Percentiles rank a stretch among this genome's conserved stretches.
Evolutionary conservation across 192 early-diverging fungal species (phyloP).

Genomic region (Backusella psychrophila): DNA sequence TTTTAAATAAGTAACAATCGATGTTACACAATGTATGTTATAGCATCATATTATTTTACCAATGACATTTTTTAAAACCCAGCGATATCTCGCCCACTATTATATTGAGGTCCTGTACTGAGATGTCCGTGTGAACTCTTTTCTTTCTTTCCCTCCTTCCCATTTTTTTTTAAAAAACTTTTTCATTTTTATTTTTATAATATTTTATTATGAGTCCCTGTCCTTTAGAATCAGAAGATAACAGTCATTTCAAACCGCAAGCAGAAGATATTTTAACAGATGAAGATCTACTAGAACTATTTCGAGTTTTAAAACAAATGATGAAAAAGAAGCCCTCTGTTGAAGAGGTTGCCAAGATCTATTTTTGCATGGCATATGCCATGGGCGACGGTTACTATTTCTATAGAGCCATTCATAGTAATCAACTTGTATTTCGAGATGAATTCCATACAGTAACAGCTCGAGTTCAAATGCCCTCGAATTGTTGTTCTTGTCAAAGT

Average conservation of each 20-base stretch:
- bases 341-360: conserved; percentile 27
- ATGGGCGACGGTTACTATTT: conserved; percentile 25
- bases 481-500: neutral
- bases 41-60: neutral
- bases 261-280: conserved; percentile 36
- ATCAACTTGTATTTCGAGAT: conserved; percentile 21
- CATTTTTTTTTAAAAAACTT: neutral
- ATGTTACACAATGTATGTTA: neutral
- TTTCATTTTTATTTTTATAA: neutral
- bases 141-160: neutral
- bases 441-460: conserved; percentile 4
- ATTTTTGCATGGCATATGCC: conserved; percentile 32
- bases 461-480: neutral
- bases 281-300: conserved; percentile 36
- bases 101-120: neutral
- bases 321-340: conserved; percentile 23
- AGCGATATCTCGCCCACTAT: neutral
- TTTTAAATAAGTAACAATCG: neutral
- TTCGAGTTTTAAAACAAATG: conserved; percentile 29
- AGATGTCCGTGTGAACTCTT: conserved; percentile 5
- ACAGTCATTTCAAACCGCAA: conserved; percentile 9
- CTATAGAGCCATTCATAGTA: conserved; percentile 18
- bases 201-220: neutral
- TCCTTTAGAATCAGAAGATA: conserved; percentile 1
- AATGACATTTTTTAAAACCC: neutral